Base-by-base conservation (phyloP, 306 rosid species). In the Cucumis hystrix region DNA sequence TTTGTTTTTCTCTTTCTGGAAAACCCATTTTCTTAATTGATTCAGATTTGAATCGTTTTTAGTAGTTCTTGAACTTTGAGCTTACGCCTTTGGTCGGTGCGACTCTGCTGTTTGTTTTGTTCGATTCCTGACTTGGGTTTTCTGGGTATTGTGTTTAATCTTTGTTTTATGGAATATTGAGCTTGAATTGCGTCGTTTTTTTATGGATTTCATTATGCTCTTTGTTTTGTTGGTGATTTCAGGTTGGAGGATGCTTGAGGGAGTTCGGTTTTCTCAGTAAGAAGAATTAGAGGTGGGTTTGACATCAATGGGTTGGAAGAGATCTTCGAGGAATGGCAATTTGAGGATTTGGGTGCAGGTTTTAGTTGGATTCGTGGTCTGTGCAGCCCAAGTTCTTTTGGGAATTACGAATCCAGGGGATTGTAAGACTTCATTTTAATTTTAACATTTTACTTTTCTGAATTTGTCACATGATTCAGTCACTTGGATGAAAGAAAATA, bases 371-470 rank as follows among this genome's bases (percentile, higher is more conserved):
- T 83, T 85, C 82, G 16, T 83, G 84, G 82, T 87, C 84, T 85
- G 83, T 74, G 76, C 77, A 41, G 85, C 82, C 0, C 92, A 82
- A 72, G 79, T 91, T 83, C 85, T 88, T 28, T 80, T 61, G 81
- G 97, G 90, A 57, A 87, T 77, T 73, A 94, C 98, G 70, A 87
- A 89, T 88, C 84, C 90, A 2, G 14, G 35, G 66, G 98, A 94
- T 77, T 92, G 98, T 91, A 87, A 80, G 81, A 18, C 60, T 83
- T 86, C 79, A 5, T 47, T 63, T 33, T 12, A 17, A 16, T 23
- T 30, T 73, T 74, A 16, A 66, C 33, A 12, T 56, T 84, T 54
- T 77, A 56, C 41, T 64, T 79, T 14, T 30, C 17, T 41, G 54
- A 47, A 47, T 47, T 47, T 52, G 8, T 52, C 35, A 10, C 77